Evolutionary conservation across 2,329 filamentous ascomycete genomes (phyloP).

Genomic region (Xylaria sp.): DNA sequence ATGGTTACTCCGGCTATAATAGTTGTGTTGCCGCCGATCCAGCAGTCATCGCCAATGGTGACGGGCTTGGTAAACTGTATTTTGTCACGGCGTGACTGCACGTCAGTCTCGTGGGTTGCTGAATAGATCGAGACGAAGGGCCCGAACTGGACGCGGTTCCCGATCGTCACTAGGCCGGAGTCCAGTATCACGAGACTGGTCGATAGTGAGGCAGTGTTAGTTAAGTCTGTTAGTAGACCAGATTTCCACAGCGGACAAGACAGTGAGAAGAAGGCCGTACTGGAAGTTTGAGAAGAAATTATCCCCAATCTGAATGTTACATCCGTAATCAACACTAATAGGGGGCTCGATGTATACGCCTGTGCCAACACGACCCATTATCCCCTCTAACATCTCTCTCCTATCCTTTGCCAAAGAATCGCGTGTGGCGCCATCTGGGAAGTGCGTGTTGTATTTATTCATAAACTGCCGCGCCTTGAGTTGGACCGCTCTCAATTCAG

Average conservation of each 20-base stretch:
- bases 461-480: constrained; percentile 66
- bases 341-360: constrained; percentile 70
- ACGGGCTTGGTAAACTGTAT: constrained; percentile 61
- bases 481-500: constrained; percentile 62
- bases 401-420: constrained; percentile 53
- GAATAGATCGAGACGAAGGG: constrained; percentile 78
- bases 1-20: constrained; percentile 66
- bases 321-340: constrained; percentile 72
- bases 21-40: constrained; percentile 62
- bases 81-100: constrained; percentile 59
- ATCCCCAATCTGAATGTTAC: constrained; percentile 70
- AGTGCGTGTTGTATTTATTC: constrained; percentile 68
- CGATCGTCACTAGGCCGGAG: constrained; percentile 76
- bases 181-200: constrained; percentile 73
- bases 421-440: constrained; percentile 61
- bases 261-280: no score
- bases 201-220: not conserved
- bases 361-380: constrained; percentile 63
- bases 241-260: no score
- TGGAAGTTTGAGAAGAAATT: constrained; percentile 74
- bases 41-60: constrained; percentile 64
- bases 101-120: constrained; percentile 77
- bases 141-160: constrained; percentile 76
- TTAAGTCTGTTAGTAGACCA: not conserved
- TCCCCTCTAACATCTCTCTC: constrained; percentile 59